Evolutionary conservation across 441 rosid genomes (phyloP).

Genomic region (Arabidopsis lyrata): DNA sequence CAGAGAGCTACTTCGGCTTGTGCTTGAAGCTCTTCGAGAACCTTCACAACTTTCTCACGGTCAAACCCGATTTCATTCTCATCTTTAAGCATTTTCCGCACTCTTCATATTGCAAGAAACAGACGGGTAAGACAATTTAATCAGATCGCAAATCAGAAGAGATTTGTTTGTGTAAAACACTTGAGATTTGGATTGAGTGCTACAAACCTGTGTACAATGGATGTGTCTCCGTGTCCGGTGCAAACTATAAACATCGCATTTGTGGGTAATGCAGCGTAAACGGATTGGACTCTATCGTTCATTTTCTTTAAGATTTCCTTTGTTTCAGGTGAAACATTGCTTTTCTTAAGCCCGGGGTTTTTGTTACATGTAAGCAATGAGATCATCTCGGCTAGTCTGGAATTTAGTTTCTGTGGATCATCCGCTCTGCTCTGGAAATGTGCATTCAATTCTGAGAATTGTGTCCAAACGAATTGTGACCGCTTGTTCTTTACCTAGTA

Average conservation of each 20-base stretch:
- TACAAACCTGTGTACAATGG: constrained; percentile 77
- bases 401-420: constrained; percentile 66
- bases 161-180: not conserved
- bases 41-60: constrained; percentile 81
- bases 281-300: constrained; percentile 59
- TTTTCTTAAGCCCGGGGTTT: constrained; percentile 51
- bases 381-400: constrained; percentile 81
- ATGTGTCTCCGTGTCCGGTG: constrained; percentile 97
- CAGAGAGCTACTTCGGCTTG: constrained; percentile 97
- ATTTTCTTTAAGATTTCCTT: constrained; percentile 66
- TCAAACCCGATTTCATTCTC: constrained; percentile 52
- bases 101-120: constrained; percentile 48
- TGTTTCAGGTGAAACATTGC: constrained; percentile 58
- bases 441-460: constrained; percentile 79
- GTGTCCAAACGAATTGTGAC: constrained; percentile 88
- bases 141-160: too few relatives aligned
- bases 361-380: constrained; percentile 78
- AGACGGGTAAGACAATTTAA: constrained; percentile 13
- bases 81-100: constrained; percentile 80
- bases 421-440: constrained; percentile 72
- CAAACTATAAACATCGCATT: constrained; percentile 90
- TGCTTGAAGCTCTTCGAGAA: constrained; percentile 92
- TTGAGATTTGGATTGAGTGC: not conserved
- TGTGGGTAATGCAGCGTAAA: constrained; percentile 68
- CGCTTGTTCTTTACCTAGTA: constrained; percentile 72